Evolutionary conservation across 306 rosid genomes (phyloP).

Genomic region (Quercus bicolor): DNA sequence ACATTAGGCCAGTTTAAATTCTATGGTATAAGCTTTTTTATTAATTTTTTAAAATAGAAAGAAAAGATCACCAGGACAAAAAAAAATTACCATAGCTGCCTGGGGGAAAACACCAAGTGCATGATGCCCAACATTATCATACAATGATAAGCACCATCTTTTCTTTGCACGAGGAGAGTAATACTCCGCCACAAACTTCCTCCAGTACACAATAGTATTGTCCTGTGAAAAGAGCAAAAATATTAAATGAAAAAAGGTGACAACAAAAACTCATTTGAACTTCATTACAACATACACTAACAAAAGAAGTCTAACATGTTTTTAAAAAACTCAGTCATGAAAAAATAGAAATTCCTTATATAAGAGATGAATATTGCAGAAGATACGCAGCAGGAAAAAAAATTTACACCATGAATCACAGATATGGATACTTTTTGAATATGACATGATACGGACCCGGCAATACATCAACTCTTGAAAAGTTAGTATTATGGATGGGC

Average conservation of each 20-base stretch:
- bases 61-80: constrained; percentile 2
- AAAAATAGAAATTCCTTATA: constrained; percentile 5
- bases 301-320: not conserved
- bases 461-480: not conserved
- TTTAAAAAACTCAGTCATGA: not conserved
- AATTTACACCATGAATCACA: not conserved
- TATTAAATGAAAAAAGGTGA: not conserved
- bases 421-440: not conserved
- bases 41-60: not conserved
- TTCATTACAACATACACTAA: not conserved
- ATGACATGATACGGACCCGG: not conserved
- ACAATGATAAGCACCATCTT: constrained; percentile 90
- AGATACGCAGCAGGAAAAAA: not conserved
- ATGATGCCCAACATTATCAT: constrained; percentile 83
- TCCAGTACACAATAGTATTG: constrained; percentile 93
- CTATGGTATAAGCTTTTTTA: not conserved
- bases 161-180: constrained; percentile 96
- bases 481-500: not conserved
- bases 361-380: not conserved
- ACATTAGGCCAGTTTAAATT: not conserved
- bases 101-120: constrained; percentile 95
- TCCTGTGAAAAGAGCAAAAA: constrained; percentile 51
- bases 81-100: constrained; percentile 69
- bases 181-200: constrained; percentile 91
- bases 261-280: not conserved